Base-by-base conservation (phyloP, 2,329 filamentous ascomycete species). In the Arthrobotrys musiformis region DNA sequence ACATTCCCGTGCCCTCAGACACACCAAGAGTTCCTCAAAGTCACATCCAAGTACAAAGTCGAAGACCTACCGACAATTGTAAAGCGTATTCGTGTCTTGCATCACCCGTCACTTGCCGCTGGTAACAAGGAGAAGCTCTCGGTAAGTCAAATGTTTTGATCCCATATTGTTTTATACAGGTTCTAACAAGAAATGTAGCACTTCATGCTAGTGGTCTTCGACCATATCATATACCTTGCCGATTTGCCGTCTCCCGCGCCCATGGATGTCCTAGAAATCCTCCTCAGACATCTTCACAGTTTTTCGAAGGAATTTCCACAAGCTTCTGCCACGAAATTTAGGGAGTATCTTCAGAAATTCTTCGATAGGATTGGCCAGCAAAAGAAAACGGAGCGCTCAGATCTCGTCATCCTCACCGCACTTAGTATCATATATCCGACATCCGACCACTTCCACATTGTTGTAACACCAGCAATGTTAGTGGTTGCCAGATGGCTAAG, bases 391-490 rank as follows among this genome's bases (percentile, higher is more conserved):
- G 70, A 63, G 22, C 56, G 72, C 28, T 92, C 93, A 17, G 94
- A 99, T 81, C 84, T 99, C 19, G 85, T 93, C 22, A 85, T 97
- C n/a, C 85, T 99, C 37, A 94, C 93, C 0, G 93, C 93, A 0
- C 89, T 97, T 75, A 90, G 91, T 44, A 90, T 90, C 1, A 92
- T 96, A 64, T 99, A 97, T 81, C 94, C 95, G 3, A 97, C 95
- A 0, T 97, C 94, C 0, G 95, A 99, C 84, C 94, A 98, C 84
- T 99, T 98, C 84, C 95, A 99, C 81, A 91, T 95, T 81, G 93
- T 98, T 37, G 91, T 93, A 44, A 99, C 95, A 1, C 95, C 95
- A 1, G 92, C 94, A 0, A 91, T 93, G 84, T 89, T 97, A 4
- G 88, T 90, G n/a, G 92, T 98, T 83, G 89, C 88, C 11, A 89